These are phyloP conservation scores for Aurinia saxatilis DNA, from an alignment of 345 rosid species.

Conservation along the genomic window DNA sequence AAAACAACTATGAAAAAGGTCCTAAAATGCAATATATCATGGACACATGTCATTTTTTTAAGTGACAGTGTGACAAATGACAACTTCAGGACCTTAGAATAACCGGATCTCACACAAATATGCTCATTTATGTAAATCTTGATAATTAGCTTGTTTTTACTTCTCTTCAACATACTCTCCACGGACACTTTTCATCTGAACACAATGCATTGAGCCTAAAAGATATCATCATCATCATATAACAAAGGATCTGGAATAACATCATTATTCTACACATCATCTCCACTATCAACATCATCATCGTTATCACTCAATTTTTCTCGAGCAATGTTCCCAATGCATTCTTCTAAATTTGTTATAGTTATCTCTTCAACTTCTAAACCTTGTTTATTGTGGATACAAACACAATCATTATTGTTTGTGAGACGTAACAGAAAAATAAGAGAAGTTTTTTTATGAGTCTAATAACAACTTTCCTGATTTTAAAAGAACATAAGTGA, in stretches of 20 bases:
- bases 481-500: no score
- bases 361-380: background rate
- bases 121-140: background rate
- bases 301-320: background rate
- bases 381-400: background rate
- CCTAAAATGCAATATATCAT: no score
- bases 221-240: no score
- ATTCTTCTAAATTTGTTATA: background rate
- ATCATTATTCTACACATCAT: background rate
- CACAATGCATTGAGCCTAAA: background rate
- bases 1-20: no score
- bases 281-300: background rate
- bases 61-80: no score
- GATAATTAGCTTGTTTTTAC: background rate
- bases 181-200: background rate
- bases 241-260: background rate
- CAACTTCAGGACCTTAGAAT: background rate
- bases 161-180: background rate
- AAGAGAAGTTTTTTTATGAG: no score
- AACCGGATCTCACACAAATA: background rate
- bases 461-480: no score
- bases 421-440: no score
- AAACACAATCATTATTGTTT: no score
- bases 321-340: background rate
- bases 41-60: no score